These are phyloP conservation scores for Diaporthe helianthi DNA, from an alignment of 2,329 filamentous ascomycete genomes.

Conservation along the genomic window DNA sequence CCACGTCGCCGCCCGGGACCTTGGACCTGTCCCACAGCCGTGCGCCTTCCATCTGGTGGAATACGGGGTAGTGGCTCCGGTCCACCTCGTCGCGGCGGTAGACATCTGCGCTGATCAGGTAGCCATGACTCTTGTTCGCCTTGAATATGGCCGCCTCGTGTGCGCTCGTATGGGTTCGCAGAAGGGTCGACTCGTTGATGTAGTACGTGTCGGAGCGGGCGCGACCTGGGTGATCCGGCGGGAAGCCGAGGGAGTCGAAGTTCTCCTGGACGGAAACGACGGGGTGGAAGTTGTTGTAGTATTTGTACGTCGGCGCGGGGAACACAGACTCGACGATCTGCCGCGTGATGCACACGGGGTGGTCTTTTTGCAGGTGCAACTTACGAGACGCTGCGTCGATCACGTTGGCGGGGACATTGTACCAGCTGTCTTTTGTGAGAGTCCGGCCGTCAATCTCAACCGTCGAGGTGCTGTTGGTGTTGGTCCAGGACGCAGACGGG, in stretches of 20 bases:
- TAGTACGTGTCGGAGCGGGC: constrained; percentile 95
- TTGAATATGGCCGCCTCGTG: constrained; percentile 87
- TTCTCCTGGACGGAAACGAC: constrained; percentile 87
- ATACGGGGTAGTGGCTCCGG: constrained; percentile 92
- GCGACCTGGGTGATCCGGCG: constrained; percentile 84
- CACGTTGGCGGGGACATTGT: constrained; percentile 82
- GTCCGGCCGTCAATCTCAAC: constrained; percentile 67
- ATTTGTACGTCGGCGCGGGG: constrained; percentile 72
- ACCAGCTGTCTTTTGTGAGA: constrained; percentile 80
- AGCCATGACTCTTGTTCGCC: constrained; percentile 75
- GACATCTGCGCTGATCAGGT: constrained; percentile 91
- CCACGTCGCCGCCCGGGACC: constrained; percentile 64
- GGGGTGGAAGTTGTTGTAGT: constrained; percentile 81
- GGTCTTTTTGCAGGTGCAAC: constrained; percentile 89
- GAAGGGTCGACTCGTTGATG: constrained; percentile 80
- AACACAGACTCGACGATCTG: constrained; percentile 93
- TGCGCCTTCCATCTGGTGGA: constrained; percentile 98
- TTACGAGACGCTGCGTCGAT: constrained; percentile 75
- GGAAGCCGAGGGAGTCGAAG: constrained; percentile 96
- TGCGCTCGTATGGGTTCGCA: constrained; percentile 93
- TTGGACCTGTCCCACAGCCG: constrained; percentile 81
- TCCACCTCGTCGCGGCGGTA: constrained; percentile 96
- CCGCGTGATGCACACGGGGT: constrained; percentile 89
- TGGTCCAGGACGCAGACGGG: constrained; percentile 9
- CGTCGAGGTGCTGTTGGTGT: constrained; percentile 37